These are phyloP conservation scores for Candida frijolesensis DNA, from an alignment of 1,139 yeast genomes.

Conservation along the genomic window DNA sequence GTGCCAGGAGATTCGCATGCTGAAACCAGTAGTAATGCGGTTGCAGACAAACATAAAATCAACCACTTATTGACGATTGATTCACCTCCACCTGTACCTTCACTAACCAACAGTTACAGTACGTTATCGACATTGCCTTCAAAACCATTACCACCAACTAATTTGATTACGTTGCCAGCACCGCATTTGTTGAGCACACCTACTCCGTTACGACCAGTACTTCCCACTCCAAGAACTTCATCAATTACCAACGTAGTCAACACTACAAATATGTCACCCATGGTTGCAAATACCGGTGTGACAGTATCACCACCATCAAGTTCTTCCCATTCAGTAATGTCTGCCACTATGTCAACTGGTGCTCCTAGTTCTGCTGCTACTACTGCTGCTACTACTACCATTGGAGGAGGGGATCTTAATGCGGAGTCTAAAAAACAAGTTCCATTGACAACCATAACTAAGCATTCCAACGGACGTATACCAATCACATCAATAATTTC, in stretches of 20 bases:
- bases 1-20: not conserved
- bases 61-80: conserved; percentile 16
- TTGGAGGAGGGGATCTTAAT: not conserved
- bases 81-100: conserved; percentile 11
- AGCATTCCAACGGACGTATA: conserved; percentile 12
- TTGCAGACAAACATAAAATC: conserved; percentile 15
- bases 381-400: not conserved
- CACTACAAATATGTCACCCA: not conserved
- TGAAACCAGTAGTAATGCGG: not conserved
- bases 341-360: not conserved
- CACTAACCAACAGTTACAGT: not conserved
- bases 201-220: conserved; percentile 5
- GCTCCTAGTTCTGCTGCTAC: not conserved
- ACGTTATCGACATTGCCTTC: not conserved
- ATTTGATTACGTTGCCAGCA: not conserved
- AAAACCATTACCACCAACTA: conserved; percentile 1
- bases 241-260: not conserved
- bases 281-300: not conserved
- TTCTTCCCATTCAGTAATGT: not conserved
- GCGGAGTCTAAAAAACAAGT: not conserved
- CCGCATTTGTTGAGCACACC: not conserved
- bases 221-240: conserved; percentile 3
- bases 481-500: conserved; percentile 21
- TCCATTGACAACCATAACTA: not conserved
- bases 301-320: not conserved